phyloP scores from a whole-genome alignment of 2,329 filamentous ascomycete genomes.

The Hypoxylon sp. region DNA sequence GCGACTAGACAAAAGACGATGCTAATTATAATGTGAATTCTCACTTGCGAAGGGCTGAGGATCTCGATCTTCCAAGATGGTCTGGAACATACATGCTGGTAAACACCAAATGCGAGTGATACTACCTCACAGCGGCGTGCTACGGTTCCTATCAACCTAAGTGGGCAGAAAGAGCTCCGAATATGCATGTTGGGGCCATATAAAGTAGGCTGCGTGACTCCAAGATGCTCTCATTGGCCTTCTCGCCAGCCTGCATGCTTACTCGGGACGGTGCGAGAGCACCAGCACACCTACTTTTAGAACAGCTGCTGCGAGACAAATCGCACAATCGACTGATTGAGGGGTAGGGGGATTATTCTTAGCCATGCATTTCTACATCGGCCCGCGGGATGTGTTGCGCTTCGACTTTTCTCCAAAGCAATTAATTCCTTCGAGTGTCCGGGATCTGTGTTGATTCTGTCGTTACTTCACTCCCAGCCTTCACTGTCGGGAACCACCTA shows the following conservation, averaged over 20 bases:
- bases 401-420: background rate
- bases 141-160: constrained; percentile 2
- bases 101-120: constrained; percentile 3
- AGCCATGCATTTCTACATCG: constrained; percentile 14
- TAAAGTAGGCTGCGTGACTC: constrained; percentile 16
- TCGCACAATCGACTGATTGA: constrained; percentile 11
- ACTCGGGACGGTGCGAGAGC: constrained; percentile 4
- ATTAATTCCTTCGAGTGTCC: background rate
- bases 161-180: constrained; percentile 7
- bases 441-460: constrained; percentile 3
- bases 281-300: constrained; percentile 12
- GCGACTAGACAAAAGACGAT: background rate
- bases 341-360: constrained; percentile 21
- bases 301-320: constrained; percentile 9
- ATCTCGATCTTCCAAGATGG: constrained; percentile 8
- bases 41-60: background rate
- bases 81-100: constrained; percentile 1
- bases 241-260: constrained; percentile 21
- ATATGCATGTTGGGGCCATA: constrained; percentile 30
- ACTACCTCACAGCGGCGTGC: constrained; percentile 14
- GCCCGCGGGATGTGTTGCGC: background rate
- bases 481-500: background rate
- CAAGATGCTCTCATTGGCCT: constrained; percentile 17
- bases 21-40: background rate
- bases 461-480: background rate